phyloP scores from a whole-genome alignment of 306 rosid genomes.

The Cajanus cajan region DNA sequence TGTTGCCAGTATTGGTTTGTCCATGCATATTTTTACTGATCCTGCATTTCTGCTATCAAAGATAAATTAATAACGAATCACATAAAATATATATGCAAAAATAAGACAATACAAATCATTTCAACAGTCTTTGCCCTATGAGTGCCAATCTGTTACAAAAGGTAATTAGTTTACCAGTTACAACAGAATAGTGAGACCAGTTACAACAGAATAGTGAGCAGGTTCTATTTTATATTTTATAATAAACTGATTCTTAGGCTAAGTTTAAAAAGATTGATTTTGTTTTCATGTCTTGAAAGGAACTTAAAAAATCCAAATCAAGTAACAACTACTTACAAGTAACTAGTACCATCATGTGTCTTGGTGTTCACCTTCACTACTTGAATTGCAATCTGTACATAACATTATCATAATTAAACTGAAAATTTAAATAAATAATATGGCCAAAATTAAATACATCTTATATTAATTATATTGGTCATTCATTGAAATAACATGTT shows the following conservation, averaged over 20 bases:
- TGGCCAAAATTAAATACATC: no score
- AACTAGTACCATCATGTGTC: background rate
- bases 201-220: background rate
- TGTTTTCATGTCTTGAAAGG: background rate
- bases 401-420: background rate
- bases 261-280: background rate
- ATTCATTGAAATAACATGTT: no score
- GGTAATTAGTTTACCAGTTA: background rate
- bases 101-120: background rate
- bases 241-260: background rate
- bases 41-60: constrained; percentile 70
- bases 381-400: background rate
- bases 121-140: background rate
- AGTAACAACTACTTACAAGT: background rate
- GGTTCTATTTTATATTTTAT: background rate
- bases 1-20: constrained; percentile 48
- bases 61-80: background rate
- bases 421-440: no score
- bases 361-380: background rate
- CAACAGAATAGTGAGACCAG: no score
- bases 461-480: no score
- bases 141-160: background rate
- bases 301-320: background rate
- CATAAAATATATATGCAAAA: background rate
- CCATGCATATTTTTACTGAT: constrained; percentile 73